Percentiles rank a stretch among this genome's conserved stretches.
Evolutionary conservation across 2,329 filamentous ascomycete genomes (phyloP).

Genomic region (Parastagonospora nodorum): DNA sequence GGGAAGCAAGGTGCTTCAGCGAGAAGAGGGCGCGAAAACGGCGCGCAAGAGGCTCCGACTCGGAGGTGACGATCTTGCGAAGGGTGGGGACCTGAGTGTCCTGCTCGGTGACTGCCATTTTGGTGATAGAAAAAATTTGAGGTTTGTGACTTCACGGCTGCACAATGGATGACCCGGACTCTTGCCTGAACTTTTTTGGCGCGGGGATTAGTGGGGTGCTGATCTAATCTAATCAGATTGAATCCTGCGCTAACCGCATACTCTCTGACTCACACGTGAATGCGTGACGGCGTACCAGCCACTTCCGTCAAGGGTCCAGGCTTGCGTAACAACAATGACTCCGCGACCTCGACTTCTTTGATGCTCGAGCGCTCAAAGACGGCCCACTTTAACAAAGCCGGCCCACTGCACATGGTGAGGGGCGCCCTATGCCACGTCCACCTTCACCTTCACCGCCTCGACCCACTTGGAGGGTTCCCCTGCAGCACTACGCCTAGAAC

Average conservation of each 20-base stretch:
- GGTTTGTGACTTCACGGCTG: background rate
- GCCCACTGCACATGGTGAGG: conserved; percentile 8
- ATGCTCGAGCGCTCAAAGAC: conserved; percentile 6
- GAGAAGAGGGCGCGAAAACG: conserved; percentile 98
- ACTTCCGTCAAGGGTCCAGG: conserved; percentile 7
- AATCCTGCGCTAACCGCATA: background rate
- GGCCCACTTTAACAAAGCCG: conserved; percentile 17
- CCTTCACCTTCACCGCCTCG: conserved; percentile 21
- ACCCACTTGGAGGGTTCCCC: background rate
- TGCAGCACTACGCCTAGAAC: background rate
- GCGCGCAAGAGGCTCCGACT: conserved; percentile 79
- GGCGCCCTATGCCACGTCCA: conserved; percentile 11
- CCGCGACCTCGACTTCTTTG: conserved; percentile 17
- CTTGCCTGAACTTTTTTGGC: conserved; percentile 34
- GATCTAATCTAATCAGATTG: conserved; percentile 35
- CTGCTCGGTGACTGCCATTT: conserved; percentile 35
- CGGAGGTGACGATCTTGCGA: conserved; percentile 77
- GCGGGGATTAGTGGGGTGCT: conserved; percentile 22
- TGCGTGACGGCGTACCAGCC: conserved; percentile 15
- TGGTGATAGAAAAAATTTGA: conserved; percentile 2
- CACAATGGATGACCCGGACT: conserved; percentile 7
- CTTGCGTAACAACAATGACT: conserved; percentile 25
- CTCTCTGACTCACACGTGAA: conserved; percentile 2
- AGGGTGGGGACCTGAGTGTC: conserved; percentile 63
- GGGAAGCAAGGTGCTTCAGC: conserved; percentile 86